Percentiles rank a stretch among this genome's conserved stretches.
Evolutionary conservation across 805 yeast species (phyloP).

Genomic region (Candida khao-thaluensis): DNA sequence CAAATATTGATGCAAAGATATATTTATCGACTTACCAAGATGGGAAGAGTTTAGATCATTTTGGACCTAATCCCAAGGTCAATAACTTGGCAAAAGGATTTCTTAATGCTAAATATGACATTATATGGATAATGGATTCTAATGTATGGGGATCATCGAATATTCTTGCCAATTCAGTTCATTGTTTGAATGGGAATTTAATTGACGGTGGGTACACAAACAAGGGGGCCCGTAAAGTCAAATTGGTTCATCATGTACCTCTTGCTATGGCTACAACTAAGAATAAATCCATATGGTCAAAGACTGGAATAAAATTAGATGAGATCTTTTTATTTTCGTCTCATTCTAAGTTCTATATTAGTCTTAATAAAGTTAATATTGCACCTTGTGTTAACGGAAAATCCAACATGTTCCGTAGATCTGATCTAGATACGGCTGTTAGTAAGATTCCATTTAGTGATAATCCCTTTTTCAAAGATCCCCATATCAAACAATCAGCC

Average conservation of each 20-base stretch:
- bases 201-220: conserved; percentile 48
- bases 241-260: conserved; percentile 81
- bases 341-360: conserved; percentile 81
- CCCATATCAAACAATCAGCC: conserved; percentile 31
- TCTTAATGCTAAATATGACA: conserved; percentile 62
- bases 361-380: conserved; percentile 66
- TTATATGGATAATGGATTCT: conserved; percentile 82
- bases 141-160: conserved; percentile 77
- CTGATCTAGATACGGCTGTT: conserved; percentile 63
- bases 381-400: conserved; percentile 95
- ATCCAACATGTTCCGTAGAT: conserved; percentile 70
- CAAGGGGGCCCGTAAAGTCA: conserved; percentile 41
- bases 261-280: conserved; percentile 47
- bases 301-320: conserved; percentile 66
- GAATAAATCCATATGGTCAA: conserved; percentile 14
- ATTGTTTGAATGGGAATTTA: conserved; percentile 45
- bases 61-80: conserved; percentile 87
- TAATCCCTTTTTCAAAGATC: conserved; percentile 32
- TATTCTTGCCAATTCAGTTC: conserved; percentile 63
- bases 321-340: conserved; percentile 83
- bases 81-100: conserved; percentile 86
- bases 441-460: conserved; percentile 25
- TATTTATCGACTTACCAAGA: conserved; percentile 46
- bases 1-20: conserved; percentile 56
- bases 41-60: conserved; percentile 35